A percentile compares a stretch with the other conserved stretches of the same genome.
Evolutionary conservation across 2,329 filamentous ascomycete genomes (phyloP).

Genomic region (Colletotrichum shisoi): DNA sequence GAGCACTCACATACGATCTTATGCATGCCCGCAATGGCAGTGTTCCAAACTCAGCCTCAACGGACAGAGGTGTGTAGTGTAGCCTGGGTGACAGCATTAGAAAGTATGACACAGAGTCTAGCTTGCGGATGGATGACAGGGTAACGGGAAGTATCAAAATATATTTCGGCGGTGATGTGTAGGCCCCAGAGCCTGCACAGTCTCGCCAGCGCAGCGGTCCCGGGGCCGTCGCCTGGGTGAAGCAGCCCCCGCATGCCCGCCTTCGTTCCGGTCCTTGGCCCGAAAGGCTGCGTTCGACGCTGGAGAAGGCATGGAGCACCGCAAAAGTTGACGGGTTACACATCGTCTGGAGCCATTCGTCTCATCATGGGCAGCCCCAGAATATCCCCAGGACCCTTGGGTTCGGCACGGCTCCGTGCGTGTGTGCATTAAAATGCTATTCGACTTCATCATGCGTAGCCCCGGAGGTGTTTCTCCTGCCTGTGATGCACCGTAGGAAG

Average conservation of each 20-base stretch:
- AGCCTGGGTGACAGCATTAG: too few species aligned
- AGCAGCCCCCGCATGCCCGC: background rate
- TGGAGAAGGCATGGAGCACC: background rate
- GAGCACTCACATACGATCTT: too few species aligned
- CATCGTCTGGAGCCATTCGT: conserved; percentile 4
- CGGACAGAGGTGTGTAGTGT: too few species aligned
- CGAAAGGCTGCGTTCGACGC: background rate
- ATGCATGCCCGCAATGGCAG: background rate
- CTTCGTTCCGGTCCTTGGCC: background rate
- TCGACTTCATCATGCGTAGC: background rate
- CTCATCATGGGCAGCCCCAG: conserved; percentile 9
- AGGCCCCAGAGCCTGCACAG: background rate
- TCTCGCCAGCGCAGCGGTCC: background rate
- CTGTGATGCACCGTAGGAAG: background rate
- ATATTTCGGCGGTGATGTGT: background rate
- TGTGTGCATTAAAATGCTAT: conserved; percentile 5
- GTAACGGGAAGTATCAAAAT: background rate
- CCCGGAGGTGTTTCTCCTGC: conserved; percentile 29
- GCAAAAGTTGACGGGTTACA: background rate
- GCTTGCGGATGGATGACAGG: background rate
- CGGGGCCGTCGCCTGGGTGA: background rate
- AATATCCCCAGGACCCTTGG: background rate
- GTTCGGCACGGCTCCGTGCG: conserved; percentile 4
- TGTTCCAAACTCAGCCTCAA: background rate
- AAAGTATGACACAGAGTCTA: too few species aligned